Base-by-base conservation (phyloP, 805 yeast species). In the Vanderwaltozyma verrucispora region DNA sequence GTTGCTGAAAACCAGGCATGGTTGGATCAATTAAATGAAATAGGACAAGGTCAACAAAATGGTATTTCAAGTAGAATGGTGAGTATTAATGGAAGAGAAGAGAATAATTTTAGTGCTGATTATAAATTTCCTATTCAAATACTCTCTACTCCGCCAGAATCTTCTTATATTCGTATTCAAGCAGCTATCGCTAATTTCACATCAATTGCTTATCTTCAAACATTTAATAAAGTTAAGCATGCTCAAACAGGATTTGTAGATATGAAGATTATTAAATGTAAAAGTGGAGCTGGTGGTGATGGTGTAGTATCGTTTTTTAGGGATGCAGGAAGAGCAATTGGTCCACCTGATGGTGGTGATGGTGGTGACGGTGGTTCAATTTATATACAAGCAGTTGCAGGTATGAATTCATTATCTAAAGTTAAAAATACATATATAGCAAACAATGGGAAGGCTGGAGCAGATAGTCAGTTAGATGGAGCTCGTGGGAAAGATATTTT, bases 311-410 rank as follows among this genome's bases (percentile, higher is more conserved):
- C 96, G 0, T 92, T 92, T 59, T 72, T 79, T 41, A 67, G 96
- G 46, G 97, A 86, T 47, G 83, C 95, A 3, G 84, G 87, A 29
- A 63, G 84, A 30, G 69, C 95, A 0, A 69, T 71, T 15, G 98
- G 98, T 0, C 97, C 98, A 0, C 95, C 98, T 0, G 94, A 88
- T 59, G 98, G 98, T n/a, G 98, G 98, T 9, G 96, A 92, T 62
- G 98, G 98, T 23, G 98, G 97, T 4, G 64, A 69, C 43, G 98
- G 98, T 17, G 98, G 98, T 2, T 70, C 79, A 37, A 71, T 92
- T 2, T 89, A 80, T 54, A 74, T 92, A 2, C 84, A 80, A 53
- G 95, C 94, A 3, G 77, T 79, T 2, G 74, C 74, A 35, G 83
- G 82, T 17, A 49, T 83, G 30, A 72, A 77, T 27, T 79, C 92